These are phyloP conservation scores for Eutrema salsugineum DNA, from an alignment of 441 rosid genomes.

Conservation along the genomic window DNA sequence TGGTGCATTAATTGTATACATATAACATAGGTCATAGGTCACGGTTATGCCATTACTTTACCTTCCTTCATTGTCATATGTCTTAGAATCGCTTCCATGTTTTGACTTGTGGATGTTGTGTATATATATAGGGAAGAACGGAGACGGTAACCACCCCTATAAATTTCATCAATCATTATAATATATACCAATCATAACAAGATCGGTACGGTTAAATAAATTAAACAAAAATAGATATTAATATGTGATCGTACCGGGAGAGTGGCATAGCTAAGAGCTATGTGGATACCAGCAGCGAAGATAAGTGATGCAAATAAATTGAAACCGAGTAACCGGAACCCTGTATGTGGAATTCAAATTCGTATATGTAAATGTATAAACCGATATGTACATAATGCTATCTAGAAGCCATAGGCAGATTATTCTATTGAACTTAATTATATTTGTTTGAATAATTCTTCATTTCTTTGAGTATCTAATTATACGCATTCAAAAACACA, in stretches of 20 bases:
- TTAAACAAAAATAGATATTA: too few species aligned
- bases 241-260: conserved; percentile 48
- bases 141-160: conserved; percentile 86
- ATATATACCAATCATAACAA: background rate
- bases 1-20: too few species aligned
- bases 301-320: conserved; percentile 50
- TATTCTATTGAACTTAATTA: background rate
- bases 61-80: conserved; percentile 86
- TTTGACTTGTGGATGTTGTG: conserved; percentile 73
- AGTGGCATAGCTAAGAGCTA: conserved; percentile 54
- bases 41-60: too few species aligned
- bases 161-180: background rate
- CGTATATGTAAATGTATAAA: background rate
- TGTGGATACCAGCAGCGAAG: conserved; percentile 42
- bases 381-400: background rate
- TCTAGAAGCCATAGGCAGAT: background rate
- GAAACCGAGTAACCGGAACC: conserved; percentile 64
- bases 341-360: conserved; percentile 35
- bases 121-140: conserved; percentile 65
- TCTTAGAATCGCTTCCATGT: conserved; percentile 72
- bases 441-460: too few species aligned
- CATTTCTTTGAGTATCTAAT: too few species aligned
- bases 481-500: too few species aligned
- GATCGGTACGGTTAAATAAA: background rate
- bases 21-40: too few species aligned